Evolutionary conservation across 2,329 filamentous ascomycete genomes (phyloP).

Genomic region (Chlorencoelia australis): DNA sequence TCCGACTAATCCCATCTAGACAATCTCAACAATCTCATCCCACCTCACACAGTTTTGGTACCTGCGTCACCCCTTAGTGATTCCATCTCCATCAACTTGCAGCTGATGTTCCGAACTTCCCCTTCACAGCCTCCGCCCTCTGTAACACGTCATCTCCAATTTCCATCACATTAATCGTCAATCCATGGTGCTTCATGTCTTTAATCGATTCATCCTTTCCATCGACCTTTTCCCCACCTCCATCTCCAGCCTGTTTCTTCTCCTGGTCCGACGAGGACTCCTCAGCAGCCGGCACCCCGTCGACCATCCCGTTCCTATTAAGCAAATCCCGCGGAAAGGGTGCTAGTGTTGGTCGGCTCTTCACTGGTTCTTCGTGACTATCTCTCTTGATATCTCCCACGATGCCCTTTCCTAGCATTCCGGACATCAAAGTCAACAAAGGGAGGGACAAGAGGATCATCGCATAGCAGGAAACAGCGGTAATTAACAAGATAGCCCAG

Average conservation of each 20-base stretch:
- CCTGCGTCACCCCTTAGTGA: too few species aligned
- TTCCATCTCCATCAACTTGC: background rate
- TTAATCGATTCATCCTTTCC: background rate
- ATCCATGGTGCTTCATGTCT: too few species aligned
- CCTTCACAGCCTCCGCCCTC: background rate
- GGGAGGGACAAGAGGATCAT: constrained; percentile 9
- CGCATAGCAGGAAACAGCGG: constrained; percentile 2
- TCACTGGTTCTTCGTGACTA: constrained; percentile 7
- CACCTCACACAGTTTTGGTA: too few species aligned
- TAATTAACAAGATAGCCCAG: constrained; percentile 11
- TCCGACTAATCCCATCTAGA: too few species aligned
- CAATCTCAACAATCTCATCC: too few species aligned
- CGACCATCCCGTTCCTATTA: constrained; percentile 1
- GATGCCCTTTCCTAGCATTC: constrained; percentile 14
- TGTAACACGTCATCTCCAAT: background rate
- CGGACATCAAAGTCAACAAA: constrained; percentile 17
- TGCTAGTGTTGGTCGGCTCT: constrained; percentile 7
- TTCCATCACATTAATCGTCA: background rate
- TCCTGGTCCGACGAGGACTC: too few species aligned
- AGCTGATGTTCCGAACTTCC: background rate
- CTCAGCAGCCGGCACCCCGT: background rate
- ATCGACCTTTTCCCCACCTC: background rate
- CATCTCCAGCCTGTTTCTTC: background rate
- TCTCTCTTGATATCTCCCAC: constrained; percentile 11
- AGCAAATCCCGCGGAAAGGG: constrained; percentile 12